Evolutionary conservation across 2,329 filamentous ascomycete species (phyloP), one percentile per base, ranked within the genome.

Genomic region (Bipolaris oryzae): DNA sequence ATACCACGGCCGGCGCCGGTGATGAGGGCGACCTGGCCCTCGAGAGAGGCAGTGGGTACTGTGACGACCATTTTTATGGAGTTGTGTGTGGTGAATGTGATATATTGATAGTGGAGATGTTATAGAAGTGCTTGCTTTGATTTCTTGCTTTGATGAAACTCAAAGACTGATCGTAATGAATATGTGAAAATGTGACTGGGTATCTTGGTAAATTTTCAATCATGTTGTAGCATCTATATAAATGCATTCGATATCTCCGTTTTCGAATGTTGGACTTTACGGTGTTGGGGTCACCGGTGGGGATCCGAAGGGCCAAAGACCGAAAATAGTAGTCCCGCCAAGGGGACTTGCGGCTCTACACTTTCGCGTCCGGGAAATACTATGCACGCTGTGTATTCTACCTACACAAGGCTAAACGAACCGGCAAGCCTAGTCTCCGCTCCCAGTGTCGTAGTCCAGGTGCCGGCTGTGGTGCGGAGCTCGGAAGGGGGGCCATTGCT

Each of bases 1-100:
- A 90, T 90, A 54, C 88, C 88, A 34, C 87, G 86, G 50, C 86
- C 85, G 46, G 84, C 74, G 38, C 76, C 87, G 15, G 87, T 90
- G 74, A 90, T 80, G 61, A 90, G 80, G 55, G 86, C 77, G 77
- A 83, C 80, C 67, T 82, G 80, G 71, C 77, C 78, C 65, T 82
- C 78, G 47, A 83, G 79, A 50, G 79, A 81, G 61, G 80, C 80
- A 50, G 79, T 79, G 54, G 78, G 77, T 50, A 83, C 77, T 63
- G 66, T 66, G 68, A 78, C 64, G 56, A 77, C 75, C 76, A 77
- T 78, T 62, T 74, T 55, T 34, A 43, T 41, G 9, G 7, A 33
- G 50, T 70, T 58, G 65, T 58, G 62, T 69, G 59, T 18, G 9
- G 16, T 43, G 42, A 16, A 33, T 45, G 15, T 48, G 53, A 15